Evolutionary conservation across 2,329 filamentous ascomycete genomes (phyloP), one percentile per base, ranked within the genome.

Genomic region (Grosmannia clavigera): DNA sequence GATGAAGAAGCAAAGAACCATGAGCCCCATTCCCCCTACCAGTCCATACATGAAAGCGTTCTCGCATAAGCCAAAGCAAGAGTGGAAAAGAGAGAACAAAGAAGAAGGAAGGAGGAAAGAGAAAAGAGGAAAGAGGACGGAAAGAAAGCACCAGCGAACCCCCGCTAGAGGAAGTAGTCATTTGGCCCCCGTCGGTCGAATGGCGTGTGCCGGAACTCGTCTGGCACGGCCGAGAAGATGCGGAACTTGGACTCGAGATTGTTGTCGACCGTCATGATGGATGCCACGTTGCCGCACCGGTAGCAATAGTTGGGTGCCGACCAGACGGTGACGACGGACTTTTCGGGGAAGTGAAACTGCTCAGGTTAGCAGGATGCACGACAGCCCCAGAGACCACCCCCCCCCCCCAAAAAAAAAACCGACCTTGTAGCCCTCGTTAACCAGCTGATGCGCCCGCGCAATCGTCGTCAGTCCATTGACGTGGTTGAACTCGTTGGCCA

Each of bases 381-480:
- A 22, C 22, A 22, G 22, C 22, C 22, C 22, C n/a, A 19, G 7
- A 51, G 22, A 6, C n/a, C 10, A 0, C 7, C 27, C 7, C 5
- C 16, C 31, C 9, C 27, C 27, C 16, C 25, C 2, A 1, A 22
- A 22, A 22, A 22, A 22, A 6, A 3, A 2, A 16, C 40, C 19
- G 68, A 96, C 89, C 80, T 99, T 96, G 74, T 95, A 99, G 4
- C 94, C 94, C 75, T 99, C 94, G 68, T 99, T 95, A 67, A 96
- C 96, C 2, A 99, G 81, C 75, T 99, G 94, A 74, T 99, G 94
- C n/a, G 94, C 94, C 57, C 94, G 87, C 33, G 96, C 82, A 69
- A 99, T 99, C 68, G 97, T 88, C 64, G 88, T 94, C 78, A 99
- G 88, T 62, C 87, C 90, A 72, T 99, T 99, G 68, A 99, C 92